Conservation (phyloP, 768 basidiomycete genomes). For the Calvatia gigantea region DNA sequence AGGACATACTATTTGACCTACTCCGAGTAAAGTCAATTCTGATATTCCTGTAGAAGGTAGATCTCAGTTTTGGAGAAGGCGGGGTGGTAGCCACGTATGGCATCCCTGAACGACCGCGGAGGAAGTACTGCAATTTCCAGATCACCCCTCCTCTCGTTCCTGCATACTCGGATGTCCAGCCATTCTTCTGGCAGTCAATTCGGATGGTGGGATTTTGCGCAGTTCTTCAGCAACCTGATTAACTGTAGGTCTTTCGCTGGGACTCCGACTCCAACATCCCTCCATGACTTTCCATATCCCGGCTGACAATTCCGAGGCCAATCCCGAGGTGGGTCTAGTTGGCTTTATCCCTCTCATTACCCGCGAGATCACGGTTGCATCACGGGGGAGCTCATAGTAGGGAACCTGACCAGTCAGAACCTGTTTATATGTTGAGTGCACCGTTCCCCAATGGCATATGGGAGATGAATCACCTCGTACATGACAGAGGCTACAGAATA, state of each 20-base stretch:
- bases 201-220: neutral
- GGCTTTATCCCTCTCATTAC: conserved; percentile 18
- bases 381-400: conserved; percentile 19
- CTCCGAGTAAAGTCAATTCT: neutral
- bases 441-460: neutral
- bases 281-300: conserved; percentile 20
- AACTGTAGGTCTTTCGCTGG: conserved; percentile 17
- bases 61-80: neutral
- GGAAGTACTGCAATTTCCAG: neutral
- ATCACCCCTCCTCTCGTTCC: no score
- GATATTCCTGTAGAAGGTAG: neutral
- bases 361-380: conserved; percentile 19
- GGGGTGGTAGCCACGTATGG: neutral
- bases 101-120: neutral
- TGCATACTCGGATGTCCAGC: neutral
- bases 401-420: conserved; percentile 24
- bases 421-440: no score
- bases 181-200: neutral
- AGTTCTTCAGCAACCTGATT: neutral
- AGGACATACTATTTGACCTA: no score
- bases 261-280: conserved; percentile 21
- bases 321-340: conserved; percentile 12
- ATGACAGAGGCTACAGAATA: conserved; percentile 18
- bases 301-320: conserved; percentile 15
- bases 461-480: conserved; percentile 18